Percentiles rank a stretch among this genome's conserved stretches.
Conservation (phyloP, 2,329 filamentous ascomycete species). For the Clonostachys chloroleuca region DNA sequence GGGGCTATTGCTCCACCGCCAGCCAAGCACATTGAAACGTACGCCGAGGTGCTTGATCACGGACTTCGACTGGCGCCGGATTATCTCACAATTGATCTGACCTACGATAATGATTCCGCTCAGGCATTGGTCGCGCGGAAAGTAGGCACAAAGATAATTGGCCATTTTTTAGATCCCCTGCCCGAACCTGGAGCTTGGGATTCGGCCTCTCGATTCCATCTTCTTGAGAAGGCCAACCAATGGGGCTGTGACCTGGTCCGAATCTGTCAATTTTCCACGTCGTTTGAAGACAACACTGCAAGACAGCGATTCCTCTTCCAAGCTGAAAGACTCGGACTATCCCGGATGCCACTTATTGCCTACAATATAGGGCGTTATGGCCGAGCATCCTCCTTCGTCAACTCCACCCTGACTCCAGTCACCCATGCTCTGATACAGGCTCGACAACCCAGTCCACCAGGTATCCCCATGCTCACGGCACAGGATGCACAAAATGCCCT, state of each 20-base stretch:
- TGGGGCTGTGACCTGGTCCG: constrained; percentile 48
- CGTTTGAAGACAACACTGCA: constrained; percentile 42
- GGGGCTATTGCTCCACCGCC: background rate
- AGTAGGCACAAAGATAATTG: constrained; percentile 45
- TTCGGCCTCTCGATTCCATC: constrained; percentile 29
- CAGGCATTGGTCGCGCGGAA: constrained; percentile 22
- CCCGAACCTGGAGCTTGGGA: constrained; percentile 17
- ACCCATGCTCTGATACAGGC: background rate
- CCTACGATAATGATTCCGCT: background rate
- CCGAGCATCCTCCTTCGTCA: constrained; percentile 48
- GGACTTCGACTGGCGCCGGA: constrained; percentile 45
- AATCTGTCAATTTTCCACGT: constrained; percentile 41
- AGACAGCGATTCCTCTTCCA: constrained; percentile 41
- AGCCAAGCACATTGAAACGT: constrained; percentile 8
- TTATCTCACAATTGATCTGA: constrained; percentile 36
- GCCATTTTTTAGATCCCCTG: constrained; percentile 17
- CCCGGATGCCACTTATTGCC: constrained; percentile 36
- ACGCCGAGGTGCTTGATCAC: constrained; percentile 41
- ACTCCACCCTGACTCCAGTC: constrained; percentile 38
- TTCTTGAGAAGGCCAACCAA: constrained; percentile 2
- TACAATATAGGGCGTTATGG: constrained; percentile 48
- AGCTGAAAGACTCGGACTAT: constrained; percentile 22
- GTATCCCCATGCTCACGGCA: background rate
- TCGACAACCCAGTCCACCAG: constrained; percentile 10
- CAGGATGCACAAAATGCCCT: constrained; percentile 25